phyloP scores from a whole-genome alignment of 2,329 filamentous ascomycete genomes.

The Graphilbum sp. region DNA sequence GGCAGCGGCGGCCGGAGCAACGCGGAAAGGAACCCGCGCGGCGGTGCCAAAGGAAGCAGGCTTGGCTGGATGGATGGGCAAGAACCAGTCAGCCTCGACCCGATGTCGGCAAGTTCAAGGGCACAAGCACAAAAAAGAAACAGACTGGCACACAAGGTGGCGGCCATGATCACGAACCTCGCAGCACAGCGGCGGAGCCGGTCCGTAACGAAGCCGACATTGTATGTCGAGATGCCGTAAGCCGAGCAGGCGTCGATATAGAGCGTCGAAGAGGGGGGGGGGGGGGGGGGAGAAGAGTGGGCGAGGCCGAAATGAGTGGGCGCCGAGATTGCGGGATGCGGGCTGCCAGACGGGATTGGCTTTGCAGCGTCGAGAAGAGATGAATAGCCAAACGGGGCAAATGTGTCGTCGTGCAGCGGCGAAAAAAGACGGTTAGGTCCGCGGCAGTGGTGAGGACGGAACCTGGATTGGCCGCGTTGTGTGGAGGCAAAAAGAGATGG shows the following conservation, averaged over 20 bases:
- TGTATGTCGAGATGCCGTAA: not conserved
- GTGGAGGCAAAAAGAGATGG: conserved; percentile 7
- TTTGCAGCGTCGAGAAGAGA: no score
- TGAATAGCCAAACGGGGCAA: no score
- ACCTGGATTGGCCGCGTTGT: not conserved
- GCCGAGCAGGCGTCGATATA: no score
- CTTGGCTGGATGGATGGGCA: conserved; percentile 34
- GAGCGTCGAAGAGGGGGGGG: no score
- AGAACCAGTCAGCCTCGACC: not conserved
- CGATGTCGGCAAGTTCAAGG: not conserved
- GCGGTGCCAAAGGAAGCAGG: conserved; percentile 24
- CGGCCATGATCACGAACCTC: conserved; percentile 22
- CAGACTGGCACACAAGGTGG: not conserved
- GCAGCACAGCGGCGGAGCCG: conserved; percentile 33
- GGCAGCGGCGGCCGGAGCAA: conserved; percentile 12
- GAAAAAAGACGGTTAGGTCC: no score
- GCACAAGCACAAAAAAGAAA: not conserved
- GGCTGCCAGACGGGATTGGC: no score
- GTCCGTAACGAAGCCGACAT: conserved; percentile 35
- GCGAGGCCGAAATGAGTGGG: no score
- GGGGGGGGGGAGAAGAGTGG: no score
- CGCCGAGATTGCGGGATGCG: no score
- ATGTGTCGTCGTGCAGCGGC: no score
- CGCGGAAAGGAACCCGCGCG: conserved; percentile 47
- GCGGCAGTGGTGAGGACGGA: no score